Base-by-base conservation (phyloP, 2,329 filamentous ascomycete genomes). In the Aspergillus fumigatiaffinis region DNA sequence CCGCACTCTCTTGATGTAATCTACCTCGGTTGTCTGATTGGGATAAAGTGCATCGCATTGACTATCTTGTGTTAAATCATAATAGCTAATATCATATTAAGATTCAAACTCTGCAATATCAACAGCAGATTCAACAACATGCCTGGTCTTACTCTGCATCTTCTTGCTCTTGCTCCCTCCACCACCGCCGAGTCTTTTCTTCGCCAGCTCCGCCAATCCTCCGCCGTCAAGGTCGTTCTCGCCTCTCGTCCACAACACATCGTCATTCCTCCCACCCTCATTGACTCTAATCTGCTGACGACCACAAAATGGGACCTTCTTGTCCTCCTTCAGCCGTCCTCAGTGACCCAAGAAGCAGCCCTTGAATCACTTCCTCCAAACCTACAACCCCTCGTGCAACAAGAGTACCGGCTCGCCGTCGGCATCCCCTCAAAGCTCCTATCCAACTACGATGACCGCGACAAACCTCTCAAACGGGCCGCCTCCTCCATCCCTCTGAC, bases 391-490 rank as follows among this genome's bases (percentile, higher is more conserved):
- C 35, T 53, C 20, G 64, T 72, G 38, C 61, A 51, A 50, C 41
- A 56, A 28, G 72, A 76, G 58, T 76, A 75, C 61, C 65, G 62
- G 53, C 47, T 72, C 23, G 61, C 66, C 25, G 65, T 68, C 8
- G 74, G 74, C 2, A 67, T 76, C 42, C 73, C 74, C 1, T 73
- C 71, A 1, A 72, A 72, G 17, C 61, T 77, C 23, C 65, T 75
- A 38, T 55, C 67, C 20, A 60, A 50, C 32, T 73, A 69, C 54
- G 53, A 64, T 1, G 50, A 63, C 26, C 66, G 64, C n/a, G 64
- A 70, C 53, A 58, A 54, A 20, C 53, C 53, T 21, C 57, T 71
- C 4, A 67, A 68, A 49, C 53, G 50, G 6, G 47, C 59, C 10
- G 56, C 68, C 1, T 21, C 55, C 1, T 53, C 59, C 7, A 46